These are phyloP conservation scores for Chenopodium quinoa DNA, from an alignment of 148 eudicot genomes.

Conservation along the genomic window DNA sequence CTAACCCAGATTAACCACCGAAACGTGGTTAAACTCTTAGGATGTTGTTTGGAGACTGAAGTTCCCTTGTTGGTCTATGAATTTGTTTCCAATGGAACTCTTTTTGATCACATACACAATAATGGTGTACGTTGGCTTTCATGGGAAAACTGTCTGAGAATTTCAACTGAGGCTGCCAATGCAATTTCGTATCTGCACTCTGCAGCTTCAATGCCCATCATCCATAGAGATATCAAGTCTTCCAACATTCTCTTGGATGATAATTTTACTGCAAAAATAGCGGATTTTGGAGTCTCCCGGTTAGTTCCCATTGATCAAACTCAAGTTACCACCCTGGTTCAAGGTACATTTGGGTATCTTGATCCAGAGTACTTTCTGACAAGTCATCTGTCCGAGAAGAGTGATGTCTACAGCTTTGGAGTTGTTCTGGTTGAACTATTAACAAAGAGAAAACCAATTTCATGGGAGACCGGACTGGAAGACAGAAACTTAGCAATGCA, in stretches of 20 bases:
- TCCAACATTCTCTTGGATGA: conserved; percentile 28
- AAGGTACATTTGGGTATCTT: conserved; percentile 31
- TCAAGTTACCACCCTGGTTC: conserved; percentile 29
- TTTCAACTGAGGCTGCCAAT: conserved; percentile 30
- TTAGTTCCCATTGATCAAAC: conserved; percentile 24
- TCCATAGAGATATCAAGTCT: conserved; percentile 30
- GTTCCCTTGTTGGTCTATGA: conserved; percentile 32
- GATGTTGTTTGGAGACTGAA: conserved; percentile 33
- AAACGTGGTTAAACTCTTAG: conserved; percentile 26
- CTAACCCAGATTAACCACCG: conserved; percentile 27
- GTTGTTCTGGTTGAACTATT: conserved; percentile 21
- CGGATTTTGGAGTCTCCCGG: conserved; percentile 25
- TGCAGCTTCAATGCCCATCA: conserved; percentile 23
- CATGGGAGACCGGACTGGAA: conserved; percentile 2
- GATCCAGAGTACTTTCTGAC: conserved; percentile 32
- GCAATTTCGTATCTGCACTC: conserved; percentile 31
- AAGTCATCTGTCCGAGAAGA: conserved; percentile 24
- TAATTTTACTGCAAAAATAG: conserved; percentile 19
- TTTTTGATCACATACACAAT: conserved; percentile 19
- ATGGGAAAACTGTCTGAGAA: conserved; percentile 24
- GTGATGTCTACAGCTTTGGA: conserved; percentile 32
- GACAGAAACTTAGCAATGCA: conserved; percentile 20
- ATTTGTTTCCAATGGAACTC: conserved; percentile 27
- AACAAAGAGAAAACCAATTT: conserved; percentile 10
- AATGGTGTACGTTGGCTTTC: conserved; percentile 5